Evolutionary conservation across 352 stramenopile species (phyloP).

Genomic region (Paralagenidium karlingii): DNA sequence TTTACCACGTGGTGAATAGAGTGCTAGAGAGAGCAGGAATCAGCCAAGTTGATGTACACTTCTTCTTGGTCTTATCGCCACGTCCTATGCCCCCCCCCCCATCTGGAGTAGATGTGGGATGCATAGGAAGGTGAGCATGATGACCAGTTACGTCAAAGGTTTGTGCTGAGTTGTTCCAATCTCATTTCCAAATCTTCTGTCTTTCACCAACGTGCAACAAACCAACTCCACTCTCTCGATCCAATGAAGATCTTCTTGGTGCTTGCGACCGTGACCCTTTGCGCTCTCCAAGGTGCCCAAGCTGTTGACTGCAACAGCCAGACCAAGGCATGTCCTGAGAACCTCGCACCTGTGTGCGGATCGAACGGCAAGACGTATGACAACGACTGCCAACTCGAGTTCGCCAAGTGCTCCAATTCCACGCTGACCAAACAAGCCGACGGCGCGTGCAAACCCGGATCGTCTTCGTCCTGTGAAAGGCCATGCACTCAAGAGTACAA

Average conservation of each 20-base stretch:
- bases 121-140: too few species aligned
- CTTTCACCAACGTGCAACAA: not conserved
- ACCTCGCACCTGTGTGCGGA: conserved; percentile 21
- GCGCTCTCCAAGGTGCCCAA: not conserved
- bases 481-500: too few species aligned
- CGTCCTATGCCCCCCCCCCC: too few species aligned
- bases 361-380: conserved; percentile 38
- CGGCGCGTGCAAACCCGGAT: not conserved
- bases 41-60: too few species aligned
- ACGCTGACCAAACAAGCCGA: conserved; percentile 4
- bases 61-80: too few species aligned
- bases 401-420: conserved; percentile 16
- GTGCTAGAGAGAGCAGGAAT: too few species aligned
- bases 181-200: too few species aligned
- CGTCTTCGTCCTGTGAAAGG: not conserved
- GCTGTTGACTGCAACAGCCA: not conserved
- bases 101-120: too few species aligned
- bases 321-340: not conserved
- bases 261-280: not conserved
- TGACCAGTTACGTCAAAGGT: too few species aligned
- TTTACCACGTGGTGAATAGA: too few species aligned
- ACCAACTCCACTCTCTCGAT: not conserved
- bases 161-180: too few species aligned
- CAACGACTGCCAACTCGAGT: conserved; percentile 33
- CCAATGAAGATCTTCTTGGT: not conserved